Conservation (phyloP, 1,284 basidiomycete species). For the Heliocybe sulcata region DNA sequence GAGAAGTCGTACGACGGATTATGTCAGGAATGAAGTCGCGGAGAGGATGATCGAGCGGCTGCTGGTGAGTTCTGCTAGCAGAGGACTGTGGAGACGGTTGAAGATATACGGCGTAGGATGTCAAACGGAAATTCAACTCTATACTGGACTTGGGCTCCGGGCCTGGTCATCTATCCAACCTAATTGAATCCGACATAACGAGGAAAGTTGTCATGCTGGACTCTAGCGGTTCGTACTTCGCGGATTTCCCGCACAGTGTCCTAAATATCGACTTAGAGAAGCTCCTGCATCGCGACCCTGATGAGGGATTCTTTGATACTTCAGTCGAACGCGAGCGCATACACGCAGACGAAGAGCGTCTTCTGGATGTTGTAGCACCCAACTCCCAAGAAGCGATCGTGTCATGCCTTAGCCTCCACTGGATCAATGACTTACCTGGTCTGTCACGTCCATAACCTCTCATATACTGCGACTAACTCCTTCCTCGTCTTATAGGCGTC, state of each 20-base stretch:
- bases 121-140: slow-evolving; percentile 77
- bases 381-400: slow-evolving; percentile 90
- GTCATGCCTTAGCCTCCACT: slow-evolving; percentile 89
- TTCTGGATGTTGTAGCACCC: slow-evolving; percentile 55
- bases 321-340: slow-evolving; percentile 68
- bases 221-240: slow-evolving; percentile 57
- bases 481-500: slow-evolving; percentile 44
- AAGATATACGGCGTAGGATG: slow-evolving; percentile 57
- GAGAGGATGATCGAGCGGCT: slow-evolving; percentile 88
- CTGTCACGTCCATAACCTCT: slow-evolving; percentile 9
- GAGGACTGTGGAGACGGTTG: background rate
- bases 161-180: slow-evolving; percentile 86
- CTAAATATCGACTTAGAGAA: slow-evolving; percentile 33
- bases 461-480: background rate
- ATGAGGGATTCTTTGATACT: slow-evolving; percentile 70
- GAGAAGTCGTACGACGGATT: slow-evolving; percentile 80
- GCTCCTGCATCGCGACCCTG: slow-evolving; percentile 66
- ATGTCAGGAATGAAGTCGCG: slow-evolving; percentile 86
- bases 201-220: slow-evolving; percentile 85
- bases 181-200: slow-evolving; percentile 69
- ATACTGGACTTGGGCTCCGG: slow-evolving; percentile 92
- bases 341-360: slow-evolving; percentile 72
- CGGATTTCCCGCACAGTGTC: background rate
- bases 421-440: slow-evolving; percentile 98
- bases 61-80: slow-evolving; percentile 39